These are phyloP conservation scores for Orbilia oligospora DNA, from an alignment of 2,329 filamentous ascomycete species.

Conservation along the genomic window DNA sequence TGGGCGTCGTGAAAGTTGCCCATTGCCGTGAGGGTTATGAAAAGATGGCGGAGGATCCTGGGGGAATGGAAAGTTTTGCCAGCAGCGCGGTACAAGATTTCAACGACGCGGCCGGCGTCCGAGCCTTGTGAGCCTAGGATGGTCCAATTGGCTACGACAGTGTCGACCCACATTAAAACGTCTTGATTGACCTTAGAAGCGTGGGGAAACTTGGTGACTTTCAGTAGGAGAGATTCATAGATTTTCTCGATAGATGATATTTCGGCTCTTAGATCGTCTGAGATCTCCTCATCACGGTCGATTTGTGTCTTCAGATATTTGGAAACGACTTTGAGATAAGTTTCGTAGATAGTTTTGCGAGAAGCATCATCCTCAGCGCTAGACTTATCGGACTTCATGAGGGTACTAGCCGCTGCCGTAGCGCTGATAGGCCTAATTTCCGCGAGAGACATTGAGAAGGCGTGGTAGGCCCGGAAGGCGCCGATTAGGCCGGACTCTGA, in stretches of 20 bases:
- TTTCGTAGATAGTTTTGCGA: constrained; percentile 56
- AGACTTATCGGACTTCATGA: constrained; percentile 51
- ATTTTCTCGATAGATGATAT: constrained; percentile 82
- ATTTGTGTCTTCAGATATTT: constrained; percentile 47
- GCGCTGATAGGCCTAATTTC: constrained; percentile 36
- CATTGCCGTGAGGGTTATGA: constrained; percentile 86
- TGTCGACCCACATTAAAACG: constrained; percentile 84
- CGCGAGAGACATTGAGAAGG: constrained; percentile 53
- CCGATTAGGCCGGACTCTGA: constrained; percentile 53
- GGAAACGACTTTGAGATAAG: constrained; percentile 59
- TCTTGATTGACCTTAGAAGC: constrained; percentile 83
- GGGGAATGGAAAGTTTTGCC: constrained; percentile 97
- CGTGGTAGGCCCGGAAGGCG: constrained; percentile 58
- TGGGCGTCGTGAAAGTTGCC: constrained; percentile 94
- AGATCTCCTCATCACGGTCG: constrained; percentile 66
- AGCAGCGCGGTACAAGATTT: constrained; percentile 89
- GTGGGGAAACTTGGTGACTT: constrained; percentile 85
- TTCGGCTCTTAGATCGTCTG: constrained; percentile 79
- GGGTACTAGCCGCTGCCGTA: constrained; percentile 29
- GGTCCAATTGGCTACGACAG: constrained; percentile 87
- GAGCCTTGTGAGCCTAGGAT: constrained; percentile 79
- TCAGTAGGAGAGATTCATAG: constrained; percentile 84
- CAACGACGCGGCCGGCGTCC: constrained; percentile 74
- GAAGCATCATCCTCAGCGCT: constrained; percentile 52
- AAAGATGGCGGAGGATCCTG: constrained; percentile 85